Base-by-base conservation (phyloP, 768 basidiomycete genomes). In the Hygrophorus pudorinus region DNA sequence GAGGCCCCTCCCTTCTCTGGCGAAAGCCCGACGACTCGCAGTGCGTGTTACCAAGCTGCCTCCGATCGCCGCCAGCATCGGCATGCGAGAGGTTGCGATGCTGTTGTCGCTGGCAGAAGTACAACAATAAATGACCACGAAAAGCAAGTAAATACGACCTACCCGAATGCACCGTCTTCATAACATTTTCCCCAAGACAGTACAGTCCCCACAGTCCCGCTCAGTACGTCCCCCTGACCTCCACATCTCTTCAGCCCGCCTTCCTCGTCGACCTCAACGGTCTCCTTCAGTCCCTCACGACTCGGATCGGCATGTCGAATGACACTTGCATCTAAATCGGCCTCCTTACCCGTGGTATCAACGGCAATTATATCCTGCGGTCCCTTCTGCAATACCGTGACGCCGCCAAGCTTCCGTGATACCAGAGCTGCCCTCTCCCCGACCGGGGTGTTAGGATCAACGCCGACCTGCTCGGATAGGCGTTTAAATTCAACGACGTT, bases 111-210 rank as follows among this genome's bases (percentile, higher is more conserved):
- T 82, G 24, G 18, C 21, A 24, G 13, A 17, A 41, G 7, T 31
- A 30, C 16, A 39, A 17, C 36, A 44, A 14, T 14, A 14, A 41
- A 20, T 21, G 18, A 20, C 12, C 29, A 9, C 27, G 42, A 5
- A 3, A 5, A 35, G 39, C 12, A 24, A 17, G 27, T n/a, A 16
- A 24, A 30, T 14, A 48, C 37, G 21, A 57, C 74, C 54, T 55
- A 90, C 88, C 82, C 83, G 52, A 83, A 90, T 1, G 73, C 76
- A 12, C 91, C 86, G 35, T 78, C 78, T 56, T 93, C 90, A 59
- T 87, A 98, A 54, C 87, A 90, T 59, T 85, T 86, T 4, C 86
- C 90, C 94, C 96, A 99, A 3, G 93, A 93, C 53, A 98, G 68
- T 59, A 96, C 78, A 1, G 90, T 78, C 0, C 92, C 96, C 8